Evolutionary conservation across 805 yeast species (phyloP), one percentile per base, ranked within the genome.

Genomic region (Maudiozyma turicensis): DNA sequence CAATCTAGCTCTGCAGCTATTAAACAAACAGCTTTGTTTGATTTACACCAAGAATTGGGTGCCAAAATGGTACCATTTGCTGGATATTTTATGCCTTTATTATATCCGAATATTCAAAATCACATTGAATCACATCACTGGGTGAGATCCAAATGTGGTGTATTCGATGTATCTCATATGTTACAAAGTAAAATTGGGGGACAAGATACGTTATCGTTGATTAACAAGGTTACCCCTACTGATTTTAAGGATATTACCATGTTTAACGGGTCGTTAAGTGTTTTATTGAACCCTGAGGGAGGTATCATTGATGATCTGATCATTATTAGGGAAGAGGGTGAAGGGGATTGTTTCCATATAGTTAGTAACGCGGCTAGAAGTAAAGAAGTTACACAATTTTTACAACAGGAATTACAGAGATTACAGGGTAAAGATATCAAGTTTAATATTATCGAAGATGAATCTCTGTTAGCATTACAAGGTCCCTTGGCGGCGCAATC

Each of bases 111-210:
- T 54, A 81, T 75, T n/a, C 95, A 86, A 68, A 69, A 86, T 1
- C 98, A 91, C 66, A 81, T 88, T 40, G 95, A 89, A 52, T 89
- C 97, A 0, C 99, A 93, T 70, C 77, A 84, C 47, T 93, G 98
- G 98, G 95, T 91, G 0, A 79, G 99, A 65, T 61, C 72, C 20
- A 78, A 86, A 53, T 89, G 90, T 37, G 99, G 99, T 6, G 72
- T 93, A 46, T 93, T 93, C 60, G 99, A 93, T 65, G 99, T 93
- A 46, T 86, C 96, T 48, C 99, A 93, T 68, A 93, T 93, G 99
- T 76, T 91, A 46, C 99, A 93, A 71, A 97, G 95, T 66, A 76
- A 72, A 41, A 66, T 93, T 51, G 63, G 67, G 2, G 99, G 99
- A 13, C 68, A 76, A 1, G 84, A 78, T 40, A 78, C 95, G 1